Evolutionary conservation across 192 early-diverging fungal genomes (phyloP), one percentile per base, ranked within the genome.

Genomic region (Coemansia sp.): DNA sequence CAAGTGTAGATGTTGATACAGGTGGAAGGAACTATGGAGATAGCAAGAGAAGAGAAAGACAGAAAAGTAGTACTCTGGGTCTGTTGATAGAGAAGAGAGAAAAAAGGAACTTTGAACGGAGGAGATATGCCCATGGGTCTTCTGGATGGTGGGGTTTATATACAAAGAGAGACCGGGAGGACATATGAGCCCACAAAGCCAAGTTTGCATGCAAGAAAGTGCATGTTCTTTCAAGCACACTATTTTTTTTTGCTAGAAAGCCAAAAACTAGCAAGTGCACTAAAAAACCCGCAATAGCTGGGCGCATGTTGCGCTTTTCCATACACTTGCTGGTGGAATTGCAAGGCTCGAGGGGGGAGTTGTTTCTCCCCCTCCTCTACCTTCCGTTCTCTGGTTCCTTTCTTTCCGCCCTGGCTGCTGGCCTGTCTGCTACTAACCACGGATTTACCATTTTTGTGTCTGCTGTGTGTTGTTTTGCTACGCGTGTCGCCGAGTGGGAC

Each of bases 1-100:
- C 64, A 49, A 49, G 46, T 16, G 46, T 32, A 32, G 44, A 59
- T 59, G 40, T 59, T 59, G n/a, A 16, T 54, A 54, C 51, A 54
- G 51, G 19, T 2, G 20, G 22, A n/a, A 50, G 17, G n/a, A 22
- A 32, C 32, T 32, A 32, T 32, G 20, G 51, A 9, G 51, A 54
- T 19, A 25, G 22, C 11, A 25, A 45, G 13, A 45, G n/a, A 17
- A 41, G 57, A 41, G 57, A 22, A 56, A 38, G 55, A 38, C 38
- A 59, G 39, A 59, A 59, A 59, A 22, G 25, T 16, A 59, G 38
- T 59, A 59, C 39, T 59, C 7, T 13, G 16, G 32, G 39, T 42
- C 57, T 59, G 39, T 39, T 38, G 57, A 25, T 54, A 32, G 32
- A 32, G 32, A 32, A 4, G 9, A 54, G 39, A 40, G 32, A 38